Conservation (phyloP, 345 rosid species). For the Hypericum androsaemum region DNA sequence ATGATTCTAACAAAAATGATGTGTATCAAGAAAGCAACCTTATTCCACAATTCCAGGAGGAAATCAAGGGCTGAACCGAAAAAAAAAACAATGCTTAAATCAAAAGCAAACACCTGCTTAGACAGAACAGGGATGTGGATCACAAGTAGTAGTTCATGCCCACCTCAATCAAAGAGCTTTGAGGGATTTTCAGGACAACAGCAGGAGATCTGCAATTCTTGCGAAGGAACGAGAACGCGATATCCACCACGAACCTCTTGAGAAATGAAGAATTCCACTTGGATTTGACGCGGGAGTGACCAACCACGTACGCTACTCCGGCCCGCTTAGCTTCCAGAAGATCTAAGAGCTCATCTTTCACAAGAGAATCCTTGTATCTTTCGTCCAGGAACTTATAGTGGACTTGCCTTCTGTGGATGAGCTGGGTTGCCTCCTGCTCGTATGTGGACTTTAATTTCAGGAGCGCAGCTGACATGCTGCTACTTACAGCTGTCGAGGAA, state of each 20-base stretch:
- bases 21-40: no score
- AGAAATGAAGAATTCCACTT: conserved; percentile 55
- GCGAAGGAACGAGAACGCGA: conserved; percentile 70
- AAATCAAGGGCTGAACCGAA: no score
- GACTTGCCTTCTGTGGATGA: conserved; percentile 32
- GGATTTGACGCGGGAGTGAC: conserved; percentile 62
- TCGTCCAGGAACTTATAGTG: conserved; percentile 54
- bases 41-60: no score
- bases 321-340: conserved; percentile 72
- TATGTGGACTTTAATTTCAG: conserved; percentile 48
- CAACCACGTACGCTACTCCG: conserved; percentile 67
- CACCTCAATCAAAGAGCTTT: conserved; percentile 71
- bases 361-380: conserved; percentile 42
- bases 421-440: conserved; percentile 48
- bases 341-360: conserved; percentile 67
- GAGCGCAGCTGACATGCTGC: conserved; percentile 59
- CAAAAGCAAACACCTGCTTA: no score
- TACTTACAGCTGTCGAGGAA: conserved; percentile 25
- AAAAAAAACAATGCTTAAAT: no score
- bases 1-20: no score
- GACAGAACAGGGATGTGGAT: neutral
- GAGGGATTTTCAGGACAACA: conserved; percentile 76
- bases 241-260: conserved; percentile 62
- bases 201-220: conserved; percentile 75
- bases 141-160: conserved; percentile 82